Percentiles rank a stretch among this genome's conserved stretches.
Evolutionary conservation across 306 rosid species (phyloP).

Genomic region (Acacia acuminata): DNA sequence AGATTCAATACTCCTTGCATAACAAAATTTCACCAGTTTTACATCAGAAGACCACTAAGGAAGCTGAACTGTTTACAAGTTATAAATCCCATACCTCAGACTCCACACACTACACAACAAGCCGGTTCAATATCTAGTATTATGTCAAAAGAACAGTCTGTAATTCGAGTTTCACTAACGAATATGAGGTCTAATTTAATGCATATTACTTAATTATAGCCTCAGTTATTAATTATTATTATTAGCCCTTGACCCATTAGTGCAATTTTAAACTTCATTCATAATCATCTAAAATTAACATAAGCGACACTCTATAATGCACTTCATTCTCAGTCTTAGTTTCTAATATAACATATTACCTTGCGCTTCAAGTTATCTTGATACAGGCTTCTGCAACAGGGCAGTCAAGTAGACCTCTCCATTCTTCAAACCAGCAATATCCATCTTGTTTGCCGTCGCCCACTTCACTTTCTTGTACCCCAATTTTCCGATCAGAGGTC

Average conservation of each 20-base stretch:
- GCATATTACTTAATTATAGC: conserved; percentile 14
- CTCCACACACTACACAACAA: background rate
- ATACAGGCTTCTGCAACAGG: conserved; percentile 79
- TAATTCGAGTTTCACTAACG: background rate
- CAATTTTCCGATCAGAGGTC: conserved; percentile 78
- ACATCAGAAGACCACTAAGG: background rate
- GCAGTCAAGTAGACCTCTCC: conserved; percentile 88
- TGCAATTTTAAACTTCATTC: background rate
- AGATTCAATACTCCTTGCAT: background rate
- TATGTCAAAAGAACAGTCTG: background rate
- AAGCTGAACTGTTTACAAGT: background rate
- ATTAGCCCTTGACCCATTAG: background rate
- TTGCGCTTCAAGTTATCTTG: conserved; percentile 49
- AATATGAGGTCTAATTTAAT: background rate
- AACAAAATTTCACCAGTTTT: conserved; percentile 20
- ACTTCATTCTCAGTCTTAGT: background rate
- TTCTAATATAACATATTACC: conserved; percentile 27
- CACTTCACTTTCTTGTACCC: conserved; percentile 92
- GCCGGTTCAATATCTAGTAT: background rate
- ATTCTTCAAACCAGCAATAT: conserved; percentile 63
- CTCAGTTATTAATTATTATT: background rate
- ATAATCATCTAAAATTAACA: background rate
- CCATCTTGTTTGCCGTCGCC: conserved; percentile 73
- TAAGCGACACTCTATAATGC: background rate
- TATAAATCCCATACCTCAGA: background rate